phyloP scores from a whole-genome alignment of 306 rosid species.

The Begonia masoniana region DNA sequence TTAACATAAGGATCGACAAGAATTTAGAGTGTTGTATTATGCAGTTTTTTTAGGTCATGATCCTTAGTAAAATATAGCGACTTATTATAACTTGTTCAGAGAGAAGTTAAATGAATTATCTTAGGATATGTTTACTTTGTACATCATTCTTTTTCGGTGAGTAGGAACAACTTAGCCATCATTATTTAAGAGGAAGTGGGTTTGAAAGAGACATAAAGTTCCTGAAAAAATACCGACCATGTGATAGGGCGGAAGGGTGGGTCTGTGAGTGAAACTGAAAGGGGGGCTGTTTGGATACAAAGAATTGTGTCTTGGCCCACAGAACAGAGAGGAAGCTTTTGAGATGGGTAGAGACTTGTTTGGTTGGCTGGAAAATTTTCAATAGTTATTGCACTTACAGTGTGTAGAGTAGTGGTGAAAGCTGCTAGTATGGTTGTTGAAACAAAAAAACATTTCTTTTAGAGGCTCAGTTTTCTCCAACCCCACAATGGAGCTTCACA shows the following conservation, averaged over 20 bases:
- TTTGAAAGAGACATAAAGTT: conserved; percentile 12
- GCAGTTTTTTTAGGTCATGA: no score
- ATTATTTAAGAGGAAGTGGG: conserved; percentile 15
- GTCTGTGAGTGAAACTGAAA: neutral
- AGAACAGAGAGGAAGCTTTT: neutral
- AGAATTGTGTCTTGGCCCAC: no score
- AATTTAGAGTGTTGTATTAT: no score
- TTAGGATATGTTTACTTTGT: neutral
- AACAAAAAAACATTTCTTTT: no score
- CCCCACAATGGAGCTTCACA: neutral
- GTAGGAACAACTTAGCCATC: conserved; percentile 14
- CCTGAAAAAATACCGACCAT: conserved; percentile 12
- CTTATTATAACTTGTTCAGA: no score
- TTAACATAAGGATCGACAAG: no score
- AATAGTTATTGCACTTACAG: neutral
- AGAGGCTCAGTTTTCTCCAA: neutral
- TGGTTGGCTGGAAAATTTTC: neutral
- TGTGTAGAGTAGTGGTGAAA: neutral
- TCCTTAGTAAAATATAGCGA: no score
- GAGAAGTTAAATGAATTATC: no score
- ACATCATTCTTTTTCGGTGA: neutral
- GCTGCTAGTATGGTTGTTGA: neutral
- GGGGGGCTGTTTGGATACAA: neutral
- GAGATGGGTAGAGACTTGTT: neutral
- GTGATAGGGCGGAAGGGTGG: neutral